Evolutionary conservation across 2,329 filamentous ascomycete species (phyloP).

Genomic region (Fusarium sp.): DNA sequence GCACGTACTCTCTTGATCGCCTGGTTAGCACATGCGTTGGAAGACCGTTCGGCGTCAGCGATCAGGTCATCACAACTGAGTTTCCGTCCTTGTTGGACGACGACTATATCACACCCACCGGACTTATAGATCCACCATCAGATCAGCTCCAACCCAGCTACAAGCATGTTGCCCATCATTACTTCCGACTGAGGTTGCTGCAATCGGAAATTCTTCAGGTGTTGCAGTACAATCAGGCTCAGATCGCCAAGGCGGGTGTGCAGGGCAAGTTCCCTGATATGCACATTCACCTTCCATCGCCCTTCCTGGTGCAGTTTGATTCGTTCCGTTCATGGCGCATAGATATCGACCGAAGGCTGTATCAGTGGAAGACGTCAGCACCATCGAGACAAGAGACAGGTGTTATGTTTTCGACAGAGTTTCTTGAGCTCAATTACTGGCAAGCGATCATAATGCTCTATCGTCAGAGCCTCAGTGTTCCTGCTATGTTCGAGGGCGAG

Average conservation of each 20-base stretch:
- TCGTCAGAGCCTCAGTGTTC: conserved; percentile 87
- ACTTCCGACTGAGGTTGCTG: conserved; percentile 85
- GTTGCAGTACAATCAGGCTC: conserved; percentile 88
- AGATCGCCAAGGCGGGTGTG: conserved; percentile 74
- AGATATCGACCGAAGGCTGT: conserved; percentile 84
- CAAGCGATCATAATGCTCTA: conserved; percentile 97
- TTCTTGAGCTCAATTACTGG: conserved; percentile 96
- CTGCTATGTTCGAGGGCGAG: conserved; percentile 84
- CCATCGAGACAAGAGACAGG: conserved; percentile 82
- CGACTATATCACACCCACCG: conserved; percentile 81
- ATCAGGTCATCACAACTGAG: conserved; percentile 94
- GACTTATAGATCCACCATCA: conserved; percentile 70
- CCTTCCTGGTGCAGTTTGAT: conserved; percentile 84
- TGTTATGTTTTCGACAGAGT: conserved; percentile 88
- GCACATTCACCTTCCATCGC: conserved; percentile 81
- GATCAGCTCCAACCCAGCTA: conserved; percentile 77
- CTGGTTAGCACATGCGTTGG: conserved; percentile 94
- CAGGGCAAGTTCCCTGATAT: conserved; percentile 77
- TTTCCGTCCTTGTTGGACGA: conserved; percentile 92
- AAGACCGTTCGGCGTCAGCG: conserved; percentile 91
- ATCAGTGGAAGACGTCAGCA: conserved; percentile 86
- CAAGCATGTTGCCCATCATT: conserved; percentile 91
- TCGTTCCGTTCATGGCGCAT: conserved; percentile 89
- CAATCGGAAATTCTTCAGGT: conserved; percentile 97
- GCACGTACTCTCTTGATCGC: conserved; percentile 93